These are phyloP conservation scores for Pseudopithomyces maydicus DNA, from an alignment of 2,329 filamentous ascomycete genomes.

Conservation along the genomic window DNA sequence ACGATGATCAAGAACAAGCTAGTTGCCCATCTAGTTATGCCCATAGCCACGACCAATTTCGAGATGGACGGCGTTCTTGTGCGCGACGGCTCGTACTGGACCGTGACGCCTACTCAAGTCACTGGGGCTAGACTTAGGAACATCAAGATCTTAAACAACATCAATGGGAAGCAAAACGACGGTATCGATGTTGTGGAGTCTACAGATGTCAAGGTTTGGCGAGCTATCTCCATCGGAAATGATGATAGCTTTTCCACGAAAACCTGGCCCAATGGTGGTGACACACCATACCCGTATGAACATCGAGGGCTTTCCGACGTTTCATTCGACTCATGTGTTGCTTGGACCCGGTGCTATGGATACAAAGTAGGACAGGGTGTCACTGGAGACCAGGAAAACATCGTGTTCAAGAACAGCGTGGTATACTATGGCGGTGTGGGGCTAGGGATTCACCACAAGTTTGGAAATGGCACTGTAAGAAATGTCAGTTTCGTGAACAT, in stretches of 20 bases:
- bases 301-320: conserved; percentile 5
- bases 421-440: conserved; percentile 11
- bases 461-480: conserved; percentile 1
- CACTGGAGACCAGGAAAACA: conserved; percentile 7
- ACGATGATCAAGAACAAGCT: not conserved
- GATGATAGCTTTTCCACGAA: conserved; percentile 13
- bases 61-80: conserved; percentile 8
- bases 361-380: conserved; percentile 13
- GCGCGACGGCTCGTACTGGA: conserved; percentile 11
- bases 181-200: conserved; percentile 12
- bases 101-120: conserved; percentile 4
- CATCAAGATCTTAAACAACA: conserved; percentile 11
- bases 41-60: conserved; percentile 12
- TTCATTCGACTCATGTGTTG: conserved; percentile 7
- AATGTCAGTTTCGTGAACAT: conserved; percentile 12
- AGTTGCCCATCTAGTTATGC: conserved; percentile 4
- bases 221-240: conserved; percentile 8
- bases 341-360: conserved; percentile 12
- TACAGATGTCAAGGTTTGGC: conserved; percentile 7
- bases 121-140: conserved; percentile 5
- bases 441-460: conserved; percentile 10
- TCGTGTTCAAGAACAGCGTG: conserved; percentile 8
- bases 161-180: conserved; percentile 12
- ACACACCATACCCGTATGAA: conserved; percentile 2
- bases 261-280: conserved; percentile 6